Base-by-base conservation (phyloP, 345 rosid species). In the Ailanthus altissimus region DNA sequence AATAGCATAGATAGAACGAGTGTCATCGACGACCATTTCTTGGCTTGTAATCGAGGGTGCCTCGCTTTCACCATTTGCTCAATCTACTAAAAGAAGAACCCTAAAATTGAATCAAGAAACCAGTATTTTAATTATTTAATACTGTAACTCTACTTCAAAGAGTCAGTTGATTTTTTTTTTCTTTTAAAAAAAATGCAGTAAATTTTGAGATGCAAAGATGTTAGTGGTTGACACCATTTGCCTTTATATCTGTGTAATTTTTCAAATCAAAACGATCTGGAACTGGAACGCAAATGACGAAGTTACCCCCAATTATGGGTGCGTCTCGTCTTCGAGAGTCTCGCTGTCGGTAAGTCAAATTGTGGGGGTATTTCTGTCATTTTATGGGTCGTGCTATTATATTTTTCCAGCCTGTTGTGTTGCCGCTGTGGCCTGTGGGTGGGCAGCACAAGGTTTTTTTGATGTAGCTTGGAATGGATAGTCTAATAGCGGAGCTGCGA, bases 51-150 rank as follows among this genome's bases (percentile, higher is more conserved):
- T 69, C 96, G 86, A 63, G 93, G 81, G n/a, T 85, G 87, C 89
- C 86, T 95, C 73, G 72, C 26, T 81, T 85, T 93, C 89, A 77
- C 91, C 98, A 92, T 95, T 83, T 5, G 38, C 9, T 61, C 64
- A 45, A 58, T 53, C 75, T n/a, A 18, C 71, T 57, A n/a, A n/a
- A n/a, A n/a, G n/a, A n/a, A n/a, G n/a, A 81, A 78, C 84, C 82
- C 78, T 58, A 75, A 8, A 14, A 61, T 68, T 28, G 73, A 71
- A 49, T 9, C 25, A n/a, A n/a, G n/a, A n/a, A n/a, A n/a, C n/a
- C n/a, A n/a, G n/a, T n/a, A n/a, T n/a, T n/a, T 18, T 18, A 63
- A 45, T 46, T 25, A 36, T 46, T 46, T 6, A 67, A 67, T 67
- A 2, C 0, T 23, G 36, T 10, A 40, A 64, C 21, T 64, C 49